Evolutionary conservation across 441 rosid species (phyloP), one percentile per base, ranked within the genome.

Genomic region (Erodium texanum): DNA sequence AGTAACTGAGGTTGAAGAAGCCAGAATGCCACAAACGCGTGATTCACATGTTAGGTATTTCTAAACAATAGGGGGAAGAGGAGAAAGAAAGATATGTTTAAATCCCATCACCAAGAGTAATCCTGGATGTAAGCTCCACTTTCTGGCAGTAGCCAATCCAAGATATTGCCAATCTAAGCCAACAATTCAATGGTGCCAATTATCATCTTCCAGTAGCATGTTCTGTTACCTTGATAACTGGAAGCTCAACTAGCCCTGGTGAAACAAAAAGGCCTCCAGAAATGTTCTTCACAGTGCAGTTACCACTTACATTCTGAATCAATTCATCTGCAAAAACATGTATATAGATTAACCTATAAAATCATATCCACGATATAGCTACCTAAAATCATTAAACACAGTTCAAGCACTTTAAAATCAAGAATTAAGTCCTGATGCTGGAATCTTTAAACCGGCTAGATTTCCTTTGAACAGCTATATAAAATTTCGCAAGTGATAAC

Each of bases 91-190:
- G 50, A 52, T 23, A 1, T 23, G 27, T 23, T 71, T 45, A 45
- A 69, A 12, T 58, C 52, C 59, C 10, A 68, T 34, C 63, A 20
- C 63, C n/a, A 29, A 45, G 56, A 59, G 14, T 36, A 5, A 52
- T 66, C 59, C 36, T 52, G 64, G 20, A 16, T 22, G 8, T 24
- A 41, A 24, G 15, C 58, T 32, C 58, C 61, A 72, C 63, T 66
- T 68, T 22, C 62, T 34, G 65, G 68, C 58, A 41, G 64, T 38
- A n/a, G 58, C 19, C 7, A 66, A 69, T 65, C 56, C 62, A 54
- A 27, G 72, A 72, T 61, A 70, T 70, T 62, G 69, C 70, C 68
- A 66, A 69, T 65, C 56, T 64, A 54, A 27, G 72, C 66, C 66
- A 63, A 45, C 54, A 29, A 63, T 70, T 70, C 24, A 52, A 27